These are phyloP conservation scores for Sugiyamaella pinicola DNA, from an alignment of 1,139 yeast genomes.

Conservation along the genomic window DNA sequence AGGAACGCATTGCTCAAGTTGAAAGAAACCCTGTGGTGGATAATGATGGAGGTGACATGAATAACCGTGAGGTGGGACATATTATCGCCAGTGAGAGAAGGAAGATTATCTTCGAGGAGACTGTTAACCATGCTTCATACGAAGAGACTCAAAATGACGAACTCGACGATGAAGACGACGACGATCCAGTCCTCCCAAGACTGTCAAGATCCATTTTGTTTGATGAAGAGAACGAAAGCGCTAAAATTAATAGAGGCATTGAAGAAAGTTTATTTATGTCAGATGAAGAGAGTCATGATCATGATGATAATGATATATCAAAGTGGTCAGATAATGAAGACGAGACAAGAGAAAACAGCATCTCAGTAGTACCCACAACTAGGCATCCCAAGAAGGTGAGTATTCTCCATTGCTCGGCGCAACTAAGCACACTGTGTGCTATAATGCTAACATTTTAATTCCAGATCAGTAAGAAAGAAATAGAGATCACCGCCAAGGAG, in stretches of 20 bases:
- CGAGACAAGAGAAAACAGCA: not conserved
- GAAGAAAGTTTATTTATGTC: slow-evolving; percentile 21
- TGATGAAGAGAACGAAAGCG: not conserved
- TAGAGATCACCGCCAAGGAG: slow-evolving; percentile 39
- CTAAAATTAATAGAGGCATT: slow-evolving; percentile 2
- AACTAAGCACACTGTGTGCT: no score
- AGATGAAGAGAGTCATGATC: not conserved
- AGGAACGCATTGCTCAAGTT: not conserved
- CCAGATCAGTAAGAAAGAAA: slow-evolving; percentile 35
- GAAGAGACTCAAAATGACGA: not conserved
- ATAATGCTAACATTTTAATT: not conserved
- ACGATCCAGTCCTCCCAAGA: not conserved
- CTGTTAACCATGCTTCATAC: not conserved
- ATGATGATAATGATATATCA: not conserved
- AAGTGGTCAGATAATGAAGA: slow-evolving; percentile 9
- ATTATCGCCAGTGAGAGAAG: no score
- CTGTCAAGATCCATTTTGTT: slow-evolving; percentile 3
- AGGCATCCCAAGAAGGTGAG: slow-evolving; percentile 14
- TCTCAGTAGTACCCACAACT: not conserved
- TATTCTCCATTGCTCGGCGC: not conserved
- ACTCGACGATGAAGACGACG: not conserved
- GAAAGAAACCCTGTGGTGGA: no score
- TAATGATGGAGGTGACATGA: no score
- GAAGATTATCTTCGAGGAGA: not conserved
- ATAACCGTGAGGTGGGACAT: no score